Percentiles rank a stretch among this genome's conserved stretches.
phyloP scores from a whole-genome alignment of 345 rosid genomes.

The Bruguiera parviflora region DNA sequence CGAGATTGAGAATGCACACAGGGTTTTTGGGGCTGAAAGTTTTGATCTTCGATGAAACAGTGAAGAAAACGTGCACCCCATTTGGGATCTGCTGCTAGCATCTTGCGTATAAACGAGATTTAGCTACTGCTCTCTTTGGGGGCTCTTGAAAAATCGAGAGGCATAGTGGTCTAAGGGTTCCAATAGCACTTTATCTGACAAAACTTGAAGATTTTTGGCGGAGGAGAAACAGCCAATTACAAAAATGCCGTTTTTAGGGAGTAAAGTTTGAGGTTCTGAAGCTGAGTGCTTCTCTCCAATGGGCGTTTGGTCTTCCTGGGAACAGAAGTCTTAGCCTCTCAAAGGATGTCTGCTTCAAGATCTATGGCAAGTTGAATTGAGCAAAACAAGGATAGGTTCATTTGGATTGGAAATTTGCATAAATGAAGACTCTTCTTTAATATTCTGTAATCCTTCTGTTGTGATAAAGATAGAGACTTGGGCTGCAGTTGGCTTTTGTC shows the following conservation, averaged over 20 bases:
- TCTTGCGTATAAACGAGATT: neutral
- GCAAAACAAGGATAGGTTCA: neutral
- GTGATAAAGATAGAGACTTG: neutral
- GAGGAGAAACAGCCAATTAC: too few species aligned
- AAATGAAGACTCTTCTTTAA: neutral
- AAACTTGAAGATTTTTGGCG: neutral
- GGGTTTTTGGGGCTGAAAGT: neutral
- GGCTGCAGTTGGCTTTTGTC: neutral
- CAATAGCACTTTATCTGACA: neutral
- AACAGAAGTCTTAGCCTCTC: too few species aligned
- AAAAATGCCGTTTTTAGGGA: too few species aligned
- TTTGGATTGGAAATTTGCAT: neutral
- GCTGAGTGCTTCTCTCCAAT: too few species aligned
- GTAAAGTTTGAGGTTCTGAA: too few species aligned
- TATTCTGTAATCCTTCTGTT: slow-evolving; percentile 3
- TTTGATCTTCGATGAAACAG: neutral
- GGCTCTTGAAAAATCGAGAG: neutral
- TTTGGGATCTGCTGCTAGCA: slow-evolving; percentile 1
- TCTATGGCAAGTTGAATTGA: neutral
- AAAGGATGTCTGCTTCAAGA: neutral
- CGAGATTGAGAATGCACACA: neutral
- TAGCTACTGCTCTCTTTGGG: neutral
- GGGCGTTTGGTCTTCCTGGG: too few species aligned
- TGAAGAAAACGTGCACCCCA: too few species aligned
- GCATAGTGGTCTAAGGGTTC: neutral